Evolutionary conservation across 805 yeast genomes (phyloP).

Genomic region (Schwanniomyces occidentalis): DNA sequence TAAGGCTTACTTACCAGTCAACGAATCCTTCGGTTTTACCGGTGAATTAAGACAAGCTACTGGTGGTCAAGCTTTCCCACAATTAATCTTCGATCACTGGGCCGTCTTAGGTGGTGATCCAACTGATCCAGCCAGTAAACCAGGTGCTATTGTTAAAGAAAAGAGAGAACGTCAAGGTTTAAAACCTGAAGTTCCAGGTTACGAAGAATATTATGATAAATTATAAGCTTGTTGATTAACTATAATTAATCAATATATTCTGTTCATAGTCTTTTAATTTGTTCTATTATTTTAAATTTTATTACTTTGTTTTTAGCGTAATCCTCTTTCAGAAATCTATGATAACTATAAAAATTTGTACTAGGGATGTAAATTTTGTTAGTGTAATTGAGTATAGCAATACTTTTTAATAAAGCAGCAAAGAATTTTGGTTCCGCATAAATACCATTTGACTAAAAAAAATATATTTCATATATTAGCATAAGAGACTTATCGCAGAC

Average conservation of each 20-base stretch:
- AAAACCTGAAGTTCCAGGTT: constrained; percentile 97
- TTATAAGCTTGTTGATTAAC: constrained; percentile 46
- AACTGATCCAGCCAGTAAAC: constrained; percentile 75
- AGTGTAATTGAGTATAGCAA: too few species aligned
- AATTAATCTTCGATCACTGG: constrained; percentile 99
- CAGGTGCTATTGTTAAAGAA: constrained; percentile 57
- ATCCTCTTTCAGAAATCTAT: constrained; percentile 7
- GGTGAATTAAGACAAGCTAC: constrained; percentile 99
- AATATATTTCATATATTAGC: too few species aligned
- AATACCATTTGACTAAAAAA: too few species aligned
- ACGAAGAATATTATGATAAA: constrained; percentile 98
- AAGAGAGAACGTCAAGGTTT: constrained; percentile 94
- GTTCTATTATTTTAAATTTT: constrained; percentile 4
- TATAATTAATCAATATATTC: neutral
- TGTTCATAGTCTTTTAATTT: constrained; percentile 9
- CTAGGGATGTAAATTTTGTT: too few species aligned
- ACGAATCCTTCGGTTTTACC: constrained; percentile 99
- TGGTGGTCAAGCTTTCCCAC: constrained; percentile 99
- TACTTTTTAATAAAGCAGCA: too few species aligned
- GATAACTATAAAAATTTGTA: constrained; percentile 4
- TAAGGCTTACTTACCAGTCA: constrained; percentile 99
- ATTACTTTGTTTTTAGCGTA: constrained; percentile 6
- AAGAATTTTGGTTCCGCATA: too few species aligned
- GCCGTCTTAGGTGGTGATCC: constrained; percentile 88
- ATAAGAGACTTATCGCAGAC: too few species aligned